A percentile compares a stretch with the other conserved stretches of the same genome.
phyloP scores from a whole-genome alignment of 2,329 filamentous ascomycete genomes.

The Claviceps africana region DNA sequence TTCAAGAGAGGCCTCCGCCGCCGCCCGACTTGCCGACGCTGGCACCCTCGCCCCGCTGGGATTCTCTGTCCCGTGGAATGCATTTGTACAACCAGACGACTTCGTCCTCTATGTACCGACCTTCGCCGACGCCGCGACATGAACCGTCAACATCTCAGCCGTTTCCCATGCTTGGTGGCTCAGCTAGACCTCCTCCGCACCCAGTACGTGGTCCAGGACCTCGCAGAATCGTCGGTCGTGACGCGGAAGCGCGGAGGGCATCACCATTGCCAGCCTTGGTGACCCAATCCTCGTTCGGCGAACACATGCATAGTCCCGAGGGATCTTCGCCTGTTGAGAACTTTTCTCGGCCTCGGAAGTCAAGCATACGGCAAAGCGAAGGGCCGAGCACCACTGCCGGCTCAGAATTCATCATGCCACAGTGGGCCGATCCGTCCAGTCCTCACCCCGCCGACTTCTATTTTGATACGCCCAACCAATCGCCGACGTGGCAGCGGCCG shows the following conservation, averaged over 20 bases:
- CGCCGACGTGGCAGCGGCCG: conserved; percentile 27
- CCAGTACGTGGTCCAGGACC: conserved; percentile 7
- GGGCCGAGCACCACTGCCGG: conserved; percentile 1
- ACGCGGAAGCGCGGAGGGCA: conserved; percentile 14
- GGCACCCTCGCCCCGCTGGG: conserved; percentile 31
- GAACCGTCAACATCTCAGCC: background rate
- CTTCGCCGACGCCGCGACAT: conserved; percentile 2
- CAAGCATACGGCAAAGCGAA: conserved; percentile 33
- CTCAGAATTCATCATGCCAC: conserved; percentile 18
- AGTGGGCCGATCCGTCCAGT: conserved; percentile 12
- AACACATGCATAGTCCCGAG: conserved; percentile 23
- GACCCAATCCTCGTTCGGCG: conserved; percentile 19
- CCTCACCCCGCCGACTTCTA: conserved; percentile 16
- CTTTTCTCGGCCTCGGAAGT: conserved; percentile 45
- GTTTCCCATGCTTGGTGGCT: background rate
- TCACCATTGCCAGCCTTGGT: conserved; percentile 17
- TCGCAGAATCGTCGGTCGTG: conserved; percentile 1
- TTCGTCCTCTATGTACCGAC: background rate
- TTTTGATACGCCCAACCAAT: conserved; percentile 16
- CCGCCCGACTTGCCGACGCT: conserved; percentile 20
- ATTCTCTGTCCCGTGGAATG: conserved; percentile 20
- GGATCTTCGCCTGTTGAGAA: conserved; percentile 32
- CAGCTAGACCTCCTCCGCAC: conserved; percentile 3
- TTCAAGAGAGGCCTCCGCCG: conserved; percentile 3
- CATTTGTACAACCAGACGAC: conserved; percentile 11